Conservation (phyloP, 2,329 filamentous ascomycete genomes). For the Daldinia sp. region DNA sequence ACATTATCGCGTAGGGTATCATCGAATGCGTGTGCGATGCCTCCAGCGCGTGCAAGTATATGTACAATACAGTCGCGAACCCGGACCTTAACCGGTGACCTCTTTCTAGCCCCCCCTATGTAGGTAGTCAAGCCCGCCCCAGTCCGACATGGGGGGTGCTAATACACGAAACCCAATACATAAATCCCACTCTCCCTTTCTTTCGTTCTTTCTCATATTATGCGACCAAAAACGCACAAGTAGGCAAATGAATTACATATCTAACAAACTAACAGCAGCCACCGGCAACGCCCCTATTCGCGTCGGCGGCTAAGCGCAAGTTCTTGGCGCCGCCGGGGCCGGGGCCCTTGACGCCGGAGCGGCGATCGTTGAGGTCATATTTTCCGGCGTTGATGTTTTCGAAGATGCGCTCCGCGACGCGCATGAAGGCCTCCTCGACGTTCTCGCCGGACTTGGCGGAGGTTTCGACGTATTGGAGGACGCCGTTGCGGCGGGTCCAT, state of each 20-base stretch:
- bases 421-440: slow-evolving; percentile 90
- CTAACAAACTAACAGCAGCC: slow-evolving; percentile 57
- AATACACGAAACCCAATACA: not conserved
- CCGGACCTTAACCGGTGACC: slow-evolving; percentile 2
- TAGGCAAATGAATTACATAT: not conserved
- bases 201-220: not conserved
- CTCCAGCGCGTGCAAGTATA: slow-evolving; percentile 35
- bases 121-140: not conserved
- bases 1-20: slow-evolving; percentile 44
- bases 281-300: slow-evolving; percentile 52
- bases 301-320: slow-evolving; percentile 56
- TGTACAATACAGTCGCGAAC: slow-evolving; percentile 31
- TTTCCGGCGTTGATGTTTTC: slow-evolving; percentile 94
- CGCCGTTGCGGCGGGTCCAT: slow-evolving; percentile 86
- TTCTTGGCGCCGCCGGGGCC: slow-evolving; percentile 57
- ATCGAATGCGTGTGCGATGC: slow-evolving; percentile 39
- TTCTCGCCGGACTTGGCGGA: slow-evolving; percentile 94
- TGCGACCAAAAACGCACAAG: not conserved
- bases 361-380: slow-evolving; percentile 92
- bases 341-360: slow-evolving; percentile 87
- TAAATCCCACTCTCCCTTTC: not conserved
- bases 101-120: not conserved
- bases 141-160: not conserved
- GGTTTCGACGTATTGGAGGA: slow-evolving; percentile 95
- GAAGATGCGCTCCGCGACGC: slow-evolving; percentile 94